phyloP scores from a whole-genome alignment of 768 basidiomycete genomes.

The Chiua virens region DNA sequence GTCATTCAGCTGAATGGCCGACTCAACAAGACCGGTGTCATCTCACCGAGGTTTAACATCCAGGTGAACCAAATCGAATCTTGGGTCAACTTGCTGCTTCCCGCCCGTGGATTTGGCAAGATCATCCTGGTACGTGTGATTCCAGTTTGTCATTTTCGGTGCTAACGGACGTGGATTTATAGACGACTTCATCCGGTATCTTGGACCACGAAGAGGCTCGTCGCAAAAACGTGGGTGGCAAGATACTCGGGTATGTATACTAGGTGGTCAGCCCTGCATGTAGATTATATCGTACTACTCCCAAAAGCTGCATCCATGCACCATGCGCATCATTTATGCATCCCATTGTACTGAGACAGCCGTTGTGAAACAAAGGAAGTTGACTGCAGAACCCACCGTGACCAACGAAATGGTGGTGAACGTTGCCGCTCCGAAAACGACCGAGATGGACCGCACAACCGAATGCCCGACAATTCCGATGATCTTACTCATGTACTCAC shows the following conservation, averaged over 20 bases:
- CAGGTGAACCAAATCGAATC: constrained; percentile 89
- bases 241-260: constrained; percentile 91
- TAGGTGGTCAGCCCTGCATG: constrained; percentile 40
- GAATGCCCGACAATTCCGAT: no score
- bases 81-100: constrained; percentile 97
- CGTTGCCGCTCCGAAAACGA: no score
- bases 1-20: constrained; percentile 98
- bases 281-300: constrained; percentile 22
- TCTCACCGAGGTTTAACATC: constrained; percentile 98
- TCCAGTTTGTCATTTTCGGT: constrained; percentile 28
- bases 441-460: no score
- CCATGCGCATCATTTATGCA: no score
- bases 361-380: fast-evolving
- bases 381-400: no score
- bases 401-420: no score
- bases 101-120: constrained; percentile 94
- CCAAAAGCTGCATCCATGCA: constrained; percentile 8
- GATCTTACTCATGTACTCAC: no score
- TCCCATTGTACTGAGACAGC: no score
- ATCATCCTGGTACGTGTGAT: constrained; percentile 73
- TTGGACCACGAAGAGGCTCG: constrained; percentile 99
- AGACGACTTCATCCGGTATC: constrained; percentile 98
- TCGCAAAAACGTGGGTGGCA: constrained; percentile 97
- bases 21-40: constrained; percentile 69
- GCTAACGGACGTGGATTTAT: neutral